Conservation (phyloP, 148 eudicot genomes). For the Rhododendron vialii region DNA sequence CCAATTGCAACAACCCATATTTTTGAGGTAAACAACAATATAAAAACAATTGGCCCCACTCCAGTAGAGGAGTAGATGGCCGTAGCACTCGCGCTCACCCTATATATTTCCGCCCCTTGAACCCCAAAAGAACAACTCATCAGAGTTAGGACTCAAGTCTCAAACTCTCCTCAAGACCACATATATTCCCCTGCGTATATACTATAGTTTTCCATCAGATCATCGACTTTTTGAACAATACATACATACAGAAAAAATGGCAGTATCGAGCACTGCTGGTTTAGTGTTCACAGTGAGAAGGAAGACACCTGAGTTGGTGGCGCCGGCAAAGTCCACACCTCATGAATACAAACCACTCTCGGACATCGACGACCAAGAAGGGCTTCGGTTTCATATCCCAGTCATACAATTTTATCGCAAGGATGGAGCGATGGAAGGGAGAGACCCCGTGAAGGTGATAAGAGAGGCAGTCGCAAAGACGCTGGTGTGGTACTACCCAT, state of each 20-base stretch:
- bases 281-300: constrained; percentile 10
- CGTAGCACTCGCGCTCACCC: neutral
- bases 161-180: neutral
- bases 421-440: neutral
- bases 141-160: neutral
- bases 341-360: constrained; percentile 17
- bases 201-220: neutral
- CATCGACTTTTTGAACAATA: neutral
- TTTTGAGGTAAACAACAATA: no score
- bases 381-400: constrained; percentile 26
- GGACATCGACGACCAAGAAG: constrained; percentile 24
- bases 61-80: neutral
- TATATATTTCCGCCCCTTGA: neutral
- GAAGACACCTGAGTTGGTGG: constrained; percentile 9
- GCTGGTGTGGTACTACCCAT: constrained; percentile 20
- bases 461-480: constrained; percentile 13
- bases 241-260: neutral
- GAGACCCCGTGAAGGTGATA: constrained; percentile 18
- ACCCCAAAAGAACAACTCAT: neutral
- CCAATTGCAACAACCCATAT: no score
- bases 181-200: neutral
- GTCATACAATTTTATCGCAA: constrained; percentile 12
- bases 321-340: constrained; percentile 17
- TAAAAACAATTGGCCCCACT: neutral
- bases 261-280: neutral